Evolutionary conservation across 2,329 filamentous ascomycete species (phyloP), one percentile per base, ranked within the genome.

Genomic region (Beauveria pseudobassiana): DNA sequence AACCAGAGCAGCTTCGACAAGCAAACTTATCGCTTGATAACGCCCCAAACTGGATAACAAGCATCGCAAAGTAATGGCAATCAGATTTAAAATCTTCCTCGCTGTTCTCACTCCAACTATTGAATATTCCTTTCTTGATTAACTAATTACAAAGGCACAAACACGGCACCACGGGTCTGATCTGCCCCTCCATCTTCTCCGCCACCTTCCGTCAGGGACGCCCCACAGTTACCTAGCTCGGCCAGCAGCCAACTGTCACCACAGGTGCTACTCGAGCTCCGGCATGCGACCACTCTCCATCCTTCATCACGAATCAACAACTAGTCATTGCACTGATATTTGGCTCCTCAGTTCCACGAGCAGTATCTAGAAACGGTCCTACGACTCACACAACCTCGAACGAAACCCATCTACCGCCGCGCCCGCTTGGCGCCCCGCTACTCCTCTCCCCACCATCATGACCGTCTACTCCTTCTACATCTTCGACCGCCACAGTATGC

Each of bases 391-490:
- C 28, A 16, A 1, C 50, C 10, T 40, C 40, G n/a, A n/a, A n/a
- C 20, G 12, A 45, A 22, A 4, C 26, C 14, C 5, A 40, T 18
- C 24, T 18, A 18, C 12, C 26, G 48, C 26, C 24, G 24, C 34
- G 26, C 34, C 49, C 6, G 34, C 45, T 50, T 12, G 57, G 52
- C 49, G 12, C 49, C 49, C 48, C 48, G n/a, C 28, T 26, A 16
- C 26, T 49, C 49, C 52, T 22, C 24, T 24, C 24, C 18, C 26
- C 63, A 48, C 67, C 74, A 79, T 69, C 72, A 98, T 99, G 95
- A 87, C 89, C 64, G 90, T 98, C 75, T 98, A 96, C 78, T 93
- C 92, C 63, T 96, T 99, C 78, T 96, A 96, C 82, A 97, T 99
- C 73, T 99, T 99, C 75, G 95, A 99, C 78, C 89, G 95, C 67